A percentile compares a stretch with the other conserved stretches of the same genome.
Evolutionary conservation across 306 rosid genomes (phyloP).

Genomic region (Prunus fruticosa): DNA sequence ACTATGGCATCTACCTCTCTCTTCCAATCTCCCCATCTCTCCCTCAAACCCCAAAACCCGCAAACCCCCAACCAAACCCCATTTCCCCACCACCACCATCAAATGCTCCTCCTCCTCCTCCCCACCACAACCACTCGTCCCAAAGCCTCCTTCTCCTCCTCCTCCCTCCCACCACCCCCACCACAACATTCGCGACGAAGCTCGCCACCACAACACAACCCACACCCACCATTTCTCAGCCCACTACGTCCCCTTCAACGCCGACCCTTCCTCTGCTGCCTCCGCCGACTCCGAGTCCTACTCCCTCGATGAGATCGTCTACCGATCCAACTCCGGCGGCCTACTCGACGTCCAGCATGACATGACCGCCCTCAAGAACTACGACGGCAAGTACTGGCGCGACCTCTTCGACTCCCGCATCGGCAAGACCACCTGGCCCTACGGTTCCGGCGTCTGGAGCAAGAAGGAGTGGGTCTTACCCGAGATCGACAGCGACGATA

Average conservation of each 20-base stretch:
- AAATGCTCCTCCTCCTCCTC: constrained; percentile 10
- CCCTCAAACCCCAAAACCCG: constrained; percentile 21
- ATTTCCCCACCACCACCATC: constrained; percentile 14
- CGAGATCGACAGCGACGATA: constrained; percentile 67
- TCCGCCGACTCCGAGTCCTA: constrained; percentile 48
- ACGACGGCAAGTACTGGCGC: constrained; percentile 76
- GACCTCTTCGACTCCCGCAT: constrained; percentile 72
- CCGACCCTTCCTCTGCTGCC: constrained; percentile 37
- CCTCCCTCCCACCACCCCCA: constrained; percentile 27
- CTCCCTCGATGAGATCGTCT: constrained; percentile 85
- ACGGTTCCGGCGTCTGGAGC: constrained; percentile 85
- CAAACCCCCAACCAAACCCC: constrained; percentile 18
- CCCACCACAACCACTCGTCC: constrained; percentile 6
- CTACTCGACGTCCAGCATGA: constrained; percentile 81
- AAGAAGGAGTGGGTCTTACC: constrained; percentile 89
- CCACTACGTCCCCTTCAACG: constrained; percentile 70
- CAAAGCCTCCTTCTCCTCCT: constrained; percentile 15
- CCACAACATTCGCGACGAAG: constrained; percentile 77
- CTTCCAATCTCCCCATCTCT: constrained; percentile 31
- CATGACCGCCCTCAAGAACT: constrained; percentile 55
- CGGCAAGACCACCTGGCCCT: constrained; percentile 85
- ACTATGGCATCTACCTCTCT: constrained; percentile 42
- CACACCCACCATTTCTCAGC: constrained; percentile 62
- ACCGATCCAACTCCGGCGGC: constrained; percentile 70
- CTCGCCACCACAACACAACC: constrained; percentile 54